These are phyloP conservation scores for Vanrija pseudolonga DNA, from an alignment of 1,284 basidiomycete genomes.

Conservation along the genomic window DNA sequence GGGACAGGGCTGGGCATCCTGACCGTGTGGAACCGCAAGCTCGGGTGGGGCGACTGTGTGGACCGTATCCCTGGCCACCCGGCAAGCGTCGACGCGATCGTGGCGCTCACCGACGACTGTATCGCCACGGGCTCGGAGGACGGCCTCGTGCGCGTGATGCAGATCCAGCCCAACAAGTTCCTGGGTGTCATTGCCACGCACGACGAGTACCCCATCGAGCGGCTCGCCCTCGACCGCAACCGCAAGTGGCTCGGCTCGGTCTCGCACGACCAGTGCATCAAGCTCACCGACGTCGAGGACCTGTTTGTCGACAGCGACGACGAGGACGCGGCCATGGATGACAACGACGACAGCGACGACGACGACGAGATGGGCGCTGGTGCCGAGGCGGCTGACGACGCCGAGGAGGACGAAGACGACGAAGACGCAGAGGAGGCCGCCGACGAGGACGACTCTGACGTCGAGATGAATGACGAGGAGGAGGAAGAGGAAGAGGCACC, in stretches of 20 bases:
- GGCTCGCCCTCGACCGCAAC: slow-evolving; percentile 62
- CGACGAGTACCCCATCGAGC: slow-evolving; percentile 83
- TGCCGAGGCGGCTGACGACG: slow-evolving; percentile 16
- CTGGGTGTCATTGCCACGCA: slow-evolving; percentile 87
- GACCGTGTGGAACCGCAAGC: slow-evolving; percentile 79
- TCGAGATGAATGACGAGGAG: slow-evolving; percentile 23
- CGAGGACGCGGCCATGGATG: slow-evolving; percentile 54
- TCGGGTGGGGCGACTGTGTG: slow-evolving; percentile 80
- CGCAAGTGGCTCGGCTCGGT: slow-evolving; percentile 84
- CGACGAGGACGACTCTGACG: slow-evolving; percentile 22
- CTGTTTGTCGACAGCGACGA: slow-evolving; percentile 58
- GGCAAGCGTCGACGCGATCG: slow-evolving; percentile 78
- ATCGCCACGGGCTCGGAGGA: slow-evolving; percentile 91
- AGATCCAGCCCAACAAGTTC: slow-evolving; percentile 84
- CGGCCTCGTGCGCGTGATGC: slow-evolving; percentile 82
- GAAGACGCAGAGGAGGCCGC: slow-evolving; percentile 29
- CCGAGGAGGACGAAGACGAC: slow-evolving; percentile 14
- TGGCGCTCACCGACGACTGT: slow-evolving; percentile 61
- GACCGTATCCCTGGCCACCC: slow-evolving; percentile 90
- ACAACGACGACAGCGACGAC: slow-evolving; percentile 32
- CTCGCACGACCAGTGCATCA: slow-evolving; percentile 83
- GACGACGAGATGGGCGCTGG: slow-evolving; percentile 13
- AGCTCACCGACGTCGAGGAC: slow-evolving; percentile 73
- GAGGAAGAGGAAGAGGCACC: slow-evolving; percentile 27
- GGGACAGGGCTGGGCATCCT: slow-evolving; percentile 90